Base-by-base conservation (phyloP, 179 eudicot genomes). In the Silene noctiflora region DNA sequence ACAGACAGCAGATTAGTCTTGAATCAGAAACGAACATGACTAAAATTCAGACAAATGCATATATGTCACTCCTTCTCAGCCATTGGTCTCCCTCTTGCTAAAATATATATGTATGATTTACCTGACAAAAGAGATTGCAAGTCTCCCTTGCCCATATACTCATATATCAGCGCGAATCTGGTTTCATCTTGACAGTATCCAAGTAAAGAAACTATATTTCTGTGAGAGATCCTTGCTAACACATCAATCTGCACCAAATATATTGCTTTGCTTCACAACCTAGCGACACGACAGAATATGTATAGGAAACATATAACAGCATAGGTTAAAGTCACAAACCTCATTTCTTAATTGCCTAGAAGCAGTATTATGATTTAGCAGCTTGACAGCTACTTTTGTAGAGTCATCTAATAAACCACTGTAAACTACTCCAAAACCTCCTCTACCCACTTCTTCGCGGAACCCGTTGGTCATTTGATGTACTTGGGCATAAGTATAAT, bases 121-220 rank as follows among this genome's bases (percentile, higher is more conserved):
- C 80, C 75, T 78, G 76, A 48, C 5, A 78, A 13, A 19, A 27
- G 58, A 60, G 42, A 64, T 46, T 33, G 33, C 66, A 79, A 79
- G 75, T 75, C 71, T 25, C 81, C 81, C 12, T 16, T 48, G 29
- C 46, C 71, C 82, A 79, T 79, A 61, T 11, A 78, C 72, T 78
- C 76, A 4, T 71, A 78, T 7, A 78, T 35, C 2, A 78, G 42
- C 21, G 76, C 80, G 56, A 78, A 29, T 19, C 21, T 31, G 33
- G 58, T 53, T 72, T 55, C 76, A 3, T 78, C 76, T 63, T 64
- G 63, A 53, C 80, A 78, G 19, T 71, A 78, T 48, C 80, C 80
- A 9, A 63, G 44, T 6, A 79, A 27, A 6, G 78, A 79, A 14
- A 75, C 82, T 61, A 79, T 61, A 55, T 79, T 74, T 48, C 75